Percentiles rank a stretch among this genome's conserved stretches.
These are phyloP conservation scores for Helicocarpus griseus DNA, from an alignment of 2,329 filamentous ascomycete species.

Conservation along the genomic window DNA sequence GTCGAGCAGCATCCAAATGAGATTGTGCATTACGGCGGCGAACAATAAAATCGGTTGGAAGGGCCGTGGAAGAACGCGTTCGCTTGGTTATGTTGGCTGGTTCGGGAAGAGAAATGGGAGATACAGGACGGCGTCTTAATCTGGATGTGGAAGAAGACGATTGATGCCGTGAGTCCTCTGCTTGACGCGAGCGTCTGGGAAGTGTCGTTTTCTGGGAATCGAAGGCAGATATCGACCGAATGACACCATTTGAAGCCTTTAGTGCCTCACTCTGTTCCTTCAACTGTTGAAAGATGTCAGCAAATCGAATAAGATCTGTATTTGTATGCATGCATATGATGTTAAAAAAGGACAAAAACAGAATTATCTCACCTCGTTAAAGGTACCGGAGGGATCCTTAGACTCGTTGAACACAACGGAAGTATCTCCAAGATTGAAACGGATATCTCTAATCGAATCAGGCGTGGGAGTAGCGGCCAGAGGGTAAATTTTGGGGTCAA, in stretches of 20 bases:
- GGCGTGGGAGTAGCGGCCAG: constrained; percentile 77
- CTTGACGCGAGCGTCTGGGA: neutral
- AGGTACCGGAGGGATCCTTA: constrained; percentile 44
- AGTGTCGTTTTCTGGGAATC: constrained; percentile 12
- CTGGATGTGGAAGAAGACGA: neutral
- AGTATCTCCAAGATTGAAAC: constrained; percentile 57
- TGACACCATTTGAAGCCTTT: constrained; percentile 37
- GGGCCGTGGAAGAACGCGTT: constrained; percentile 20
- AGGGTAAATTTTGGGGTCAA: constrained; percentile 85
- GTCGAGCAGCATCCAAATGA: constrained; percentile 17
- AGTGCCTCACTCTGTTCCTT: constrained; percentile 36
- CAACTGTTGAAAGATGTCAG: constrained; percentile 26
- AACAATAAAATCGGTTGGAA: constrained; percentile 43
- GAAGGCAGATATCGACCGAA: constrained; percentile 37
- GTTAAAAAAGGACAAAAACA: neutral
- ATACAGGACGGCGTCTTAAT: constrained; percentile 9
- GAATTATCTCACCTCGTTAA: constrained; percentile 41
- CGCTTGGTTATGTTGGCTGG: constrained; percentile 38
- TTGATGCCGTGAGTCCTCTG: neutral
- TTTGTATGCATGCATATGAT: neutral
- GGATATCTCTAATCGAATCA: constrained; percentile 64
- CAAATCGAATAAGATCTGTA: neutral
- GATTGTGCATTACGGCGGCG: constrained; percentile 27
- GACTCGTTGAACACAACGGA: constrained; percentile 55
- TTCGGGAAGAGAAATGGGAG: constrained; percentile 26